A percentile compares a stretch with the other conserved stretches of the same genome.
Conservation (phyloP, 2,329 filamentous ascomycete species). For the Phialocephala subalpina region DNA sequence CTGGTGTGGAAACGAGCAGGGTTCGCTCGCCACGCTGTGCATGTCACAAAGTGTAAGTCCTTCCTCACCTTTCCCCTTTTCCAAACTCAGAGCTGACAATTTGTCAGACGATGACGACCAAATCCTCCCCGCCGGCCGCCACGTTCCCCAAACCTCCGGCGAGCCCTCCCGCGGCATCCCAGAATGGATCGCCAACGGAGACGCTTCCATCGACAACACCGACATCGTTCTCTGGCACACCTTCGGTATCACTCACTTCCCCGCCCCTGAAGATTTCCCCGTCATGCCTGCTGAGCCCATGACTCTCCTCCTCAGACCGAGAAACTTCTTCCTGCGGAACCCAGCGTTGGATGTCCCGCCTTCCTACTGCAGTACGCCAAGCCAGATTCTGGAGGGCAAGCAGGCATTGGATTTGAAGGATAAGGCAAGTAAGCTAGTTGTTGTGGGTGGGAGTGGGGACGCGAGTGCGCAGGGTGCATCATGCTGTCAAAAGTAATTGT, state of each 20-base stretch:
- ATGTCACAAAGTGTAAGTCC: slow-evolving; percentile 74
- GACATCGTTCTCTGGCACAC: slow-evolving; percentile 95
- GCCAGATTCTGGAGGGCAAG: slow-evolving; percentile 62
- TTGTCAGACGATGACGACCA: slow-evolving; percentile 62
- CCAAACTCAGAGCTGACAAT: slow-evolving; percentile 20
- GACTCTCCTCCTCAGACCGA: slow-evolving; percentile 65
- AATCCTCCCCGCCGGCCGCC: slow-evolving; percentile 65
- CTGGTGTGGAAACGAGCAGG: slow-evolving; percentile 72
- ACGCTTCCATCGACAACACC: slow-evolving; percentile 76
- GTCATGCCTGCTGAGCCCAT: slow-evolving; percentile 91
- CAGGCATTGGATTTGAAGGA: slow-evolving; percentile 56
- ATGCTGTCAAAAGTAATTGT: slow-evolving; percentile 41
- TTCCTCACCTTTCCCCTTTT: slow-evolving; percentile 44
- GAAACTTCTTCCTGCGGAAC: slow-evolving; percentile 66
- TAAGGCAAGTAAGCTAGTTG: slow-evolving; percentile 51
- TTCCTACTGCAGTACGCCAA: slow-evolving; percentile 77
- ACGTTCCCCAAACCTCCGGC: slow-evolving; percentile 64
- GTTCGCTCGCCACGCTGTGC: slow-evolving; percentile 65
- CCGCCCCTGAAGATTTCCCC: slow-evolving; percentile 88
- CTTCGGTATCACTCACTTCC: slow-evolving; percentile 91
- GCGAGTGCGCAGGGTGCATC: neutral
- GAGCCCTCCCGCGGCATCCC: slow-evolving; percentile 54
- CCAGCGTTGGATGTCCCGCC: slow-evolving; percentile 66
- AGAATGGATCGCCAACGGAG: slow-evolving; percentile 65
- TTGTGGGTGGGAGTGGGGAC: slow-evolving; percentile 29